Percentiles rank a stretch among this genome's conserved stretches.
These are phyloP conservation scores for Podaxis sp. DNA, from an alignment of 768 basidiomycete genomes.

Conservation along the genomic window DNA sequence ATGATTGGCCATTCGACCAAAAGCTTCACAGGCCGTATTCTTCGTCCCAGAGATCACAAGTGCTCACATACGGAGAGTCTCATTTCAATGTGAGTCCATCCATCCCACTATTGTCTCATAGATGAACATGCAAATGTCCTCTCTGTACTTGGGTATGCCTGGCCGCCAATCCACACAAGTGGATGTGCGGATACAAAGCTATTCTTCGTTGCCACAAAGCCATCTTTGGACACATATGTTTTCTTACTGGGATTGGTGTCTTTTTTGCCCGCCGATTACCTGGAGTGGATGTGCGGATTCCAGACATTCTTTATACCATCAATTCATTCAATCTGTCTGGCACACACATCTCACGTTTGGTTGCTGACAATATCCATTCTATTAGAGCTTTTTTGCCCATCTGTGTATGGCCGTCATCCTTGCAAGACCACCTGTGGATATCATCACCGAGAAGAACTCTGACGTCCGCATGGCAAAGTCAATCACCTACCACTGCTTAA, in stretches of 20 bases:
- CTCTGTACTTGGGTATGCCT: too few relatives aligned
- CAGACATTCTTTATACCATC: too few relatives aligned
- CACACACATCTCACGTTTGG: too few relatives aligned
- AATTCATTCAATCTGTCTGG: too few relatives aligned
- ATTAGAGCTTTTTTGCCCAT: background rate
- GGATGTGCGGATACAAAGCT: too few relatives aligned
- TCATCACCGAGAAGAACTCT: background rate
- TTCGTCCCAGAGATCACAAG: background rate
- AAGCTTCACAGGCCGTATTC: background rate
- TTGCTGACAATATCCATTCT: background rate
- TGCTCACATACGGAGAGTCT: background rate
- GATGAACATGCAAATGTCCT: background rate
- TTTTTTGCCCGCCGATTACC: too few relatives aligned
- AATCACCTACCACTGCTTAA: background rate
- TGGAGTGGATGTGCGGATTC: too few relatives aligned
- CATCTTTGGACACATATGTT: too few relatives aligned
- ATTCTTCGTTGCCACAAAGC: too few relatives aligned
- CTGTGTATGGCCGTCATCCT: background rate
- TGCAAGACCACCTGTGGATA: background rate
- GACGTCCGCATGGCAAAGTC: background rate
- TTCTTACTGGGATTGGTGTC: too few relatives aligned
- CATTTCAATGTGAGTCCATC: background rate
- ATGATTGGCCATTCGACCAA: background rate
- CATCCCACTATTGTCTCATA: background rate
- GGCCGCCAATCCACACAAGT: too few relatives aligned